These are phyloP conservation scores for Stentor coeruleus DNA, from an alignment of 73 alveolate genomes.

Conservation along the genomic window DNA sequence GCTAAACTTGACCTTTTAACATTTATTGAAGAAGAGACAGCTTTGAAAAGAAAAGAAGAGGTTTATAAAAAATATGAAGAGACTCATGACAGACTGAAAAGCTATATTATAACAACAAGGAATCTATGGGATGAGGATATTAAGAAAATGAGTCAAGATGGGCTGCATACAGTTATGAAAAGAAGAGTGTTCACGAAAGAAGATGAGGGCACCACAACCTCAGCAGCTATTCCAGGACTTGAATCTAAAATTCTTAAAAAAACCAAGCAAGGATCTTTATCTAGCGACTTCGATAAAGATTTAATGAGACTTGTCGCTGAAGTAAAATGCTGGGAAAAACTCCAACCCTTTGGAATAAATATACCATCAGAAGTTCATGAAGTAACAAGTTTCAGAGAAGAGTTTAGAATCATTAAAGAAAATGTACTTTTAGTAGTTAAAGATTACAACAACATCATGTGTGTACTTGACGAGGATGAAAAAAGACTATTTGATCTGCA, in stretches of 20 bases:
- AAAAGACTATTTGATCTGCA: slow-evolving; percentile 72
- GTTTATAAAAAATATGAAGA: slow-evolving; percentile 57
- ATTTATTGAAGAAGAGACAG: slow-evolving; percentile 42
- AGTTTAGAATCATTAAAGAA: slow-evolving; percentile 77
- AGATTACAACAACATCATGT: slow-evolving; percentile 80
- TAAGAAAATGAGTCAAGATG: slow-evolving; percentile 44
- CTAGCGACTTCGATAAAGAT: slow-evolving; percentile 62
- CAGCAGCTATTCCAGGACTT: not conserved
- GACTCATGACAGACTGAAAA: slow-evolving; percentile 55
- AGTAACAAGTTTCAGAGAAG: slow-evolving; percentile 57
- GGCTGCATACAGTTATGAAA: slow-evolving; percentile 5
- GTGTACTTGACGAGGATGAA: slow-evolving; percentile 64
- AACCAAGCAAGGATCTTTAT: not conserved
- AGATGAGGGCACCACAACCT: not conserved
- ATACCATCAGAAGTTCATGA: slow-evolving; percentile 58
- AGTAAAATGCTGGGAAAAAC: slow-evolving; percentile 78
- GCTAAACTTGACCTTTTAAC: slow-evolving; percentile 40
- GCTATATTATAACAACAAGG: slow-evolving; percentile 62
- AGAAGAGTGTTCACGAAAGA: slow-evolving; percentile 20
- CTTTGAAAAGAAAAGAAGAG: slow-evolving; percentile 53
- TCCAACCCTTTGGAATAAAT: slow-evolving; percentile 70
- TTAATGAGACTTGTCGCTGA: slow-evolving; percentile 67
- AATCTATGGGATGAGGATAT: slow-evolving; percentile 75
- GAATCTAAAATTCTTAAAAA: not conserved
- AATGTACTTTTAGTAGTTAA: slow-evolving; percentile 85